Base-by-base conservation (phyloP, 2,329 filamentous ascomycete genomes). In the Huntiella moniliformis region DNA sequence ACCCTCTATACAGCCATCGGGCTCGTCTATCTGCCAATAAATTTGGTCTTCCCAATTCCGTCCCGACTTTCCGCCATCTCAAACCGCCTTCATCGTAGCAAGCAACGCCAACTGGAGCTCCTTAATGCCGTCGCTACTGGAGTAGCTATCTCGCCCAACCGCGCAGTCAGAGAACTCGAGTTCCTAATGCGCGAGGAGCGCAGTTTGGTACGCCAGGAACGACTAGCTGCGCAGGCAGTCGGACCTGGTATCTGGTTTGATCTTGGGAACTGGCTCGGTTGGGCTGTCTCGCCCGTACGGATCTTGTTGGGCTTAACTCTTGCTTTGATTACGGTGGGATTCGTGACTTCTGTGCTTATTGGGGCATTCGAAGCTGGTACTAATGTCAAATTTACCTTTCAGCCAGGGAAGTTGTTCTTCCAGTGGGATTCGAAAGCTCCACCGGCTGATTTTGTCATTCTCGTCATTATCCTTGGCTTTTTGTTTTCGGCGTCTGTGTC, bases 401-500 rank as follows among this genome's bases (percentile, higher is more conserved):
- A 98, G 59, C 91, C 91, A 1, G 68, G 95, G 57, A 96, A 98
- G 64, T 93, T 80, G 73, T 67, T 93, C 48, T 75, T 94, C 50
- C 77, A 93, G 52, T 71, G 82, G 61, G 74, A 85, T 0, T 80
- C 87, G 39, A 80, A 75, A 55, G 76, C 81, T 1, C 96, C 95
- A 64, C 91, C 91, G 0, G 69, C 93, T 52, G 91, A 98, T 65
- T 96, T 96, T 59, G 65, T 91, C 31, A 70, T 98, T 44, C 92
- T 94, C 70, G 75, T 84, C 1, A 64, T 94, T 1, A 65, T 98
- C 6, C 75, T 92, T 0, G 65, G 96, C 1, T 74, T 95, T 54
- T 78, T 98, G 60, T 96, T 98, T 64, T 78, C 74, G 62, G 81
- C 83, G 56, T 87, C 86, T 7, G 79, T 98, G 44, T 74, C 85